A percentile compares a stretch with the other conserved stretches of the same genome.
These are phyloP conservation scores for Sporisorium sorghi DNA, from an alignment of 1,284 basidiomycete species.

Conservation along the genomic window DNA sequence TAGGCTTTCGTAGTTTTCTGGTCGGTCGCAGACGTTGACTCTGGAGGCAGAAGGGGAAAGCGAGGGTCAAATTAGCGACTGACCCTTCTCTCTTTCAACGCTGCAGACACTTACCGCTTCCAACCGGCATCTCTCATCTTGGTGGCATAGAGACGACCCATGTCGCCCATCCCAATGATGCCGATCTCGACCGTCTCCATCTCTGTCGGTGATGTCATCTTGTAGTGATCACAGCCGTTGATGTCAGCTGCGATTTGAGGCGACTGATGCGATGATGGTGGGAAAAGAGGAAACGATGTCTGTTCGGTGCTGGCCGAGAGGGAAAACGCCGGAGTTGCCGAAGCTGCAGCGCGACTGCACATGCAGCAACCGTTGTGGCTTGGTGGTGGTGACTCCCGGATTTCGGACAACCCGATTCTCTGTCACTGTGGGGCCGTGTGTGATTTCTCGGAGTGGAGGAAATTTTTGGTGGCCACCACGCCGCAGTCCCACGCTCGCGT, in stretches of 20 bases:
- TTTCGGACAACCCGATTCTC: background rate
- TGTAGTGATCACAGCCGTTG: background rate
- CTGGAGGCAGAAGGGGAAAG: constrained; percentile 65
- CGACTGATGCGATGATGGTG: background rate
- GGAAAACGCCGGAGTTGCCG: background rate
- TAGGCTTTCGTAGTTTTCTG: constrained; percentile 80
- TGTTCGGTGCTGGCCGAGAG: background rate
- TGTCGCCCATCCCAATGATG: constrained; percentile 74
- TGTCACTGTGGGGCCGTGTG: constrained; percentile 6
- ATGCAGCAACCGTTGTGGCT: background rate
- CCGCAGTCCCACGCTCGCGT: background rate
- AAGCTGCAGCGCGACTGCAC: background rate
- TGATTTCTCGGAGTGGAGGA: constrained; percentile 2
- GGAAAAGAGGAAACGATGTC: background rate
- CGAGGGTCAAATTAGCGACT: constrained; percentile 62
- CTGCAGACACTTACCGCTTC: constrained; percentile 71
- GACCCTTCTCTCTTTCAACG: too few relatives aligned
- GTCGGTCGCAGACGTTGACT: constrained; percentile 91
- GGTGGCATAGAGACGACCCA: constrained; percentile 93
- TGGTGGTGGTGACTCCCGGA: background rate
- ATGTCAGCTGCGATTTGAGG: background rate
- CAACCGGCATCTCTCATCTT: constrained; percentile 81
- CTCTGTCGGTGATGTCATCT: constrained; percentile 33
- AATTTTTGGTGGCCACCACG: background rate
- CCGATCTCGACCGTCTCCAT: constrained; percentile 65